Conservation (phyloP, 169 alveolate species). For the Babesia gibsoni region DNA sequence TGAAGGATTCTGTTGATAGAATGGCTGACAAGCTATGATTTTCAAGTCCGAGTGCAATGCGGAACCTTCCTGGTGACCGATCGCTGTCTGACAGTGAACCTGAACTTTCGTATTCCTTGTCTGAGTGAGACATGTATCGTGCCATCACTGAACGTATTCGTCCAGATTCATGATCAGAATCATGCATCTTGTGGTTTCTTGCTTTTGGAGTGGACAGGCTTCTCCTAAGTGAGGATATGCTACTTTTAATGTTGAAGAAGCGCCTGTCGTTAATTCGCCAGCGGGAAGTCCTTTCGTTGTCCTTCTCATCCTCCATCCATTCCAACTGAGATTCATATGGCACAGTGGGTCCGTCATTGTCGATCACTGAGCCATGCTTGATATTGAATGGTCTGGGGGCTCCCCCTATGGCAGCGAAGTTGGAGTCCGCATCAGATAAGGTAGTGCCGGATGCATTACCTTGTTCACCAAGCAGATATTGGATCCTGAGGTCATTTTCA, state of each 20-base stretch:
- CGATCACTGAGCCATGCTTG: no score
- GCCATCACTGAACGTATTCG: neutral
- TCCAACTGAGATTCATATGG: no score
- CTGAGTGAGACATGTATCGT: neutral
- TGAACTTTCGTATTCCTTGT: neutral
- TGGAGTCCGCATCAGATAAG: no score
- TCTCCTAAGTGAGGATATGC: constrained; percentile 26
- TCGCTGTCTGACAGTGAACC: neutral
- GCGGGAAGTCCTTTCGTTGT: constrained; percentile 5
- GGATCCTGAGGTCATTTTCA: neutral
- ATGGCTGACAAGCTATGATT: neutral
- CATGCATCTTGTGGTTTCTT: neutral
- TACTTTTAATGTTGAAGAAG: constrained; percentile 39
- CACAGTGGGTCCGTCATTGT: no score
- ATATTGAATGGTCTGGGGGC: no score
- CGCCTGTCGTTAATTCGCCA: constrained; percentile 36
- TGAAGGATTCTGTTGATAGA: neutral
- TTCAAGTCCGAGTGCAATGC: neutral
- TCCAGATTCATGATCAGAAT: neutral
- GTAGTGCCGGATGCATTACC: no score
- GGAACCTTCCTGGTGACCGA: neutral
- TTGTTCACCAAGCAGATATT: neutral
- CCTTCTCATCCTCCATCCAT: constrained; percentile 10
- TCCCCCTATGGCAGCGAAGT: no score
- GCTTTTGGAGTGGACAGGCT: constrained; percentile 42